Conservation (phyloP, 208 protist species). For the Crithidia bombi region DNA sequence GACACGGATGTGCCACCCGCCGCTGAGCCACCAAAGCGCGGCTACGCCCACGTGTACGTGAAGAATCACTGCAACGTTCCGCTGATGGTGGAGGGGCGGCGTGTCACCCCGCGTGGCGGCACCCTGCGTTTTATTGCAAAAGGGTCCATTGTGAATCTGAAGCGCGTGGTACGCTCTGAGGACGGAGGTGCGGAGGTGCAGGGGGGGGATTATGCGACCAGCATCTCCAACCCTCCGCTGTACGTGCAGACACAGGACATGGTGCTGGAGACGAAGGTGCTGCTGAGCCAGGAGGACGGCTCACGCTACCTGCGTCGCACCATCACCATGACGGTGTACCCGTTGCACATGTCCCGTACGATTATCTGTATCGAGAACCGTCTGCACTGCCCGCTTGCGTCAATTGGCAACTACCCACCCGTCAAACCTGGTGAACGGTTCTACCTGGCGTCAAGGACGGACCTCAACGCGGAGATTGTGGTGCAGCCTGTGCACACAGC, state of each 20-base stretch:
- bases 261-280: slow-evolving; percentile 61
- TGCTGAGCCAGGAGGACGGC: slow-evolving; percentile 40
- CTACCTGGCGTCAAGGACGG: slow-evolving; percentile 54
- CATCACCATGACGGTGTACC: slow-evolving; percentile 64
- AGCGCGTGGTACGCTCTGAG: slow-evolving; percentile 29
- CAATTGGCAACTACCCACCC: slow-evolving; percentile 30
- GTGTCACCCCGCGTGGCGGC: slow-evolving; percentile 47
- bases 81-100: slow-evolving; percentile 38
- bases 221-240: slow-evolving; percentile 59
- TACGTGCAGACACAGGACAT: slow-evolving; percentile 63
- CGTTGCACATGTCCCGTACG: slow-evolving; percentile 61
- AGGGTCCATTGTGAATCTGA: slow-evolving; percentile 27
- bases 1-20: not conserved
- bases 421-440: slow-evolving; percentile 50
- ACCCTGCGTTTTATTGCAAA: slow-evolving; percentile 45
- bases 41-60: slow-evolving; percentile 54
- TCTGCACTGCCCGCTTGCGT: slow-evolving; percentile 44
- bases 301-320: slow-evolving; percentile 52
- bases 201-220: slow-evolving; percentile 42
- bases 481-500: slow-evolving; percentile 53
- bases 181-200: slow-evolving; percentile 21
- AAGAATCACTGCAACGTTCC: slow-evolving; percentile 59
- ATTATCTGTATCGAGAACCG: slow-evolving; percentile 86
- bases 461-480: slow-evolving; percentile 46
- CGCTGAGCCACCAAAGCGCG: slow-evolving; percentile 18